These are phyloP conservation scores for Fusarium staphyleae DNA, from an alignment of 2,329 filamentous ascomycete genomes.

Conservation along the genomic window DNA sequence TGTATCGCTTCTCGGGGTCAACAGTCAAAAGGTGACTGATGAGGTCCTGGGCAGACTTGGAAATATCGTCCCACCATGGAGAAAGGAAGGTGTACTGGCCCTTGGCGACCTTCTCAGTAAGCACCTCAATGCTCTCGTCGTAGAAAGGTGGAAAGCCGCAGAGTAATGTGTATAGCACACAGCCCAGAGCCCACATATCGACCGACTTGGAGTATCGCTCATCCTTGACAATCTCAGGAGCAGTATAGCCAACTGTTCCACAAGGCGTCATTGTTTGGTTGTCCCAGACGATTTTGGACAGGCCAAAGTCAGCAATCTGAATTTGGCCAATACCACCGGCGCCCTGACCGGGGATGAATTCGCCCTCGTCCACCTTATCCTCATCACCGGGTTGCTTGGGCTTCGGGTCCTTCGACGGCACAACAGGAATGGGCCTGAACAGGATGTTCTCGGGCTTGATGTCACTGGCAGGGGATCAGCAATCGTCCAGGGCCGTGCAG, in stretches of 20 bases:
- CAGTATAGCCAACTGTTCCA: constrained; percentile 96
- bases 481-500: constrained; percentile 27
- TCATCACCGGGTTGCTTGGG: constrained; percentile 88
- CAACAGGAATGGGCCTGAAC: constrained; percentile 84
- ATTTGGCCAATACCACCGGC: constrained; percentile 91
- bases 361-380: constrained; percentile 96
- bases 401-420: constrained; percentile 81
- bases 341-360: constrained; percentile 83
- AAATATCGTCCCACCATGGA: constrained; percentile 99
- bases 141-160: constrained; percentile 99
- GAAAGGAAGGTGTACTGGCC: constrained; percentile 98
- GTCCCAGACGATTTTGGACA: constrained; percentile 99
- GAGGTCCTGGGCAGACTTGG: constrained; percentile 90
- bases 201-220: constrained; percentile 98
- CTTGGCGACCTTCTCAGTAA: constrained; percentile 96
- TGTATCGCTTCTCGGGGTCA: constrained; percentile 93
- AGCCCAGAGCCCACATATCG: constrained; percentile 99
- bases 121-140: constrained; percentile 94
- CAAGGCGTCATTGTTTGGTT: constrained; percentile 99
- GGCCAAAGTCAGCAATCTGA: constrained; percentile 97
- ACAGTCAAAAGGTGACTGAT: constrained; percentile 94
- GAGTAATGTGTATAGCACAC: constrained; percentile 93
- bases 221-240: constrained; percentile 98
- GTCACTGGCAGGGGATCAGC: constrained; percentile 65
- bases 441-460: constrained; percentile 99